phyloP scores from a whole-genome alignment of 106 monocot genomes.

The Platanthera zijinensis region DNA sequence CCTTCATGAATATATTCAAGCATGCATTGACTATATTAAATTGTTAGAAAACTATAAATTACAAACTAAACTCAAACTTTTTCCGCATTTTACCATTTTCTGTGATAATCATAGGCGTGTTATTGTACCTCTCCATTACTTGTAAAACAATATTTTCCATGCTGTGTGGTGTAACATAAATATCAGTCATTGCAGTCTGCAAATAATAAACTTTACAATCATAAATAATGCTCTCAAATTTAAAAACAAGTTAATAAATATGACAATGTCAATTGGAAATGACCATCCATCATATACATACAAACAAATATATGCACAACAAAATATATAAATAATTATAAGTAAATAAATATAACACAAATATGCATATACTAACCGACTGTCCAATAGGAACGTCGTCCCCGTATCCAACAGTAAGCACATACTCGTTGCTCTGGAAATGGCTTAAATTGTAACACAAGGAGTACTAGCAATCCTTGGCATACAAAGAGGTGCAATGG shows the following conservation, averaged over 20 bases:
- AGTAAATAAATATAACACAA: background rate
- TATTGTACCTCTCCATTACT: conserved; percentile 48
- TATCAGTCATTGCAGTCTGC: conserved; percentile 29
- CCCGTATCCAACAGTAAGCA: conserved; percentile 11
- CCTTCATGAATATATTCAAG: too few species aligned
- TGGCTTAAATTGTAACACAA: too few species aligned
- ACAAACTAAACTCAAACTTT: background rate
- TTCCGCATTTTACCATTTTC: conserved; percentile 39
- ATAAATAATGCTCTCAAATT: background rate
- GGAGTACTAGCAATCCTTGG: conserved; percentile 44
- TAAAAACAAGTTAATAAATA: background rate
- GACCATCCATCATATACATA: too few species aligned
- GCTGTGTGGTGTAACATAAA: conserved; percentile 35
- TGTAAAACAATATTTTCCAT: conserved; percentile 40
- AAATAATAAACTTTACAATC: background rate
- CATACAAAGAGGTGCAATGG: conserved; percentile 45
- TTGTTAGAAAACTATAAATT: background rate
- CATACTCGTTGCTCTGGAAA: too few species aligned
- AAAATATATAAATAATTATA: background rate
- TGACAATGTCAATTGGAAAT: too few species aligned
- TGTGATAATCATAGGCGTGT: conserved; percentile 41
- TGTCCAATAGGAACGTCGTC: conserved; percentile 34
- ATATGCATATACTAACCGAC: conserved; percentile 12
- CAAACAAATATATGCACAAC: too few species aligned
- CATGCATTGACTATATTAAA: background rate